phyloP scores from a whole-genome alignment of 345 rosid species.

The Ceriops decandra region DNA sequence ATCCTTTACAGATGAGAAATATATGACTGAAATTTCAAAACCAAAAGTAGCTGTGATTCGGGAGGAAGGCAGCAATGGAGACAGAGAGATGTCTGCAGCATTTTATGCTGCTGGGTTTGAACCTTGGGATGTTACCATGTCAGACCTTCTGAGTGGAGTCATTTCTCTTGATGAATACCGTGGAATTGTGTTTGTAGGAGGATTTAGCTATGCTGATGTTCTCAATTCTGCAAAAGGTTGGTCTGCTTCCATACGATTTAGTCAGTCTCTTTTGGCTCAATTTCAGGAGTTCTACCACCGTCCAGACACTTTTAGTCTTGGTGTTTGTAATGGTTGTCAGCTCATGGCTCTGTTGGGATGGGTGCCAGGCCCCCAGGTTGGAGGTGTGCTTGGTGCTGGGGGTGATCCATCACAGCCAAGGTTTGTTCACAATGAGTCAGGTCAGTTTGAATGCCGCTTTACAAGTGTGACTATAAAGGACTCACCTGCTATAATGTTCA shows the following conservation, averaged over 20 bases:
- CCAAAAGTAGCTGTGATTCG: slow-evolving; percentile 90
- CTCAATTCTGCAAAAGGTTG: slow-evolving; percentile 98
- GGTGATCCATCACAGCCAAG: slow-evolving; percentile 82
- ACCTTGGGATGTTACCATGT: slow-evolving; percentile 92
- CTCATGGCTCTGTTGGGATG: slow-evolving; percentile 92
- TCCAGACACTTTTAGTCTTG: slow-evolving; percentile 84
- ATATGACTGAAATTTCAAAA: slow-evolving; percentile 48
- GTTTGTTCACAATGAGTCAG: slow-evolving; percentile 90
- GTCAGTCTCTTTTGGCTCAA: slow-evolving; percentile 62
- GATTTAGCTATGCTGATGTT: slow-evolving; percentile 91
- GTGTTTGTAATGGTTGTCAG: slow-evolving; percentile 94
- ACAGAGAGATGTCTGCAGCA: slow-evolving; percentile 95
- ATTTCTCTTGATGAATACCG: slow-evolving; percentile 60
- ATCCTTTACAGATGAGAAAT: slow-evolving; percentile 55
- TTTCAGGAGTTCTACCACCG: slow-evolving; percentile 87
- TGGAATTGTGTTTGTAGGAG: slow-evolving; percentile 90
- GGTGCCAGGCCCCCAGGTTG: slow-evolving; percentile 91
- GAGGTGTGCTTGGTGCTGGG: slow-evolving; percentile 70
- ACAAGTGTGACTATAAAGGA: slow-evolving; percentile 66
- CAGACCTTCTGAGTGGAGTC: slow-evolving; percentile 70
- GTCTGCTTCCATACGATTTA: slow-evolving; percentile 92
- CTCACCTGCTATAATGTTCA: slow-evolving; percentile 84
- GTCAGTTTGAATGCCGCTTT: slow-evolving; percentile 89
- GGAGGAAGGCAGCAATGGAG: slow-evolving; percentile 98
- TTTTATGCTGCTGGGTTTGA: slow-evolving; percentile 87